Conservation (phyloP, 2,329 filamentous ascomycete species). For the Lachnellula arida region DNA sequence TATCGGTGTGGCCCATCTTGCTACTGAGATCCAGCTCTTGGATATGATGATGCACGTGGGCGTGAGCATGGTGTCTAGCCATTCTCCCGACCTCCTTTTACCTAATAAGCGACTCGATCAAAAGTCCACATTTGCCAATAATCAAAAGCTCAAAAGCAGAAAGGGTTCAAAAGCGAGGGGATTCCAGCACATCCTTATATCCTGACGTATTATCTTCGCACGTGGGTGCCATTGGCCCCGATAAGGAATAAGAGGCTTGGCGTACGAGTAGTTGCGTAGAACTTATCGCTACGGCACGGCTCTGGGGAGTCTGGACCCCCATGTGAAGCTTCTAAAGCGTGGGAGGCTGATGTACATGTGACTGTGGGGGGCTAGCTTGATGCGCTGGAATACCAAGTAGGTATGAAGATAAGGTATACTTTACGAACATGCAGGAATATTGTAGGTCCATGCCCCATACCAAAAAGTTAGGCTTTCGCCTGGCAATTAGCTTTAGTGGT, state of each 20-base stretch:
- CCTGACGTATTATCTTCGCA: slow-evolving; percentile 7
- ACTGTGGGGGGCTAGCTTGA: no score
- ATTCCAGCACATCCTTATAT: slow-evolving; percentile 8
- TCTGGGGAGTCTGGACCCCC: no score
- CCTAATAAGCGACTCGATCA: not conserved
- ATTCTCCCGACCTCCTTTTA: not conserved
- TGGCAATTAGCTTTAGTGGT: no score
- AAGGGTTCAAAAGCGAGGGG: not conserved
- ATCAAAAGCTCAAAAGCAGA: no score
- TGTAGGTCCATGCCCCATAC: no score
- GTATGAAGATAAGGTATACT: no score
- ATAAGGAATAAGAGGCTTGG: not conserved
- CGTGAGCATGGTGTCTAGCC: not conserved
- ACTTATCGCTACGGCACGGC: not conserved
- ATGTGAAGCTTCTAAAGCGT: no score
- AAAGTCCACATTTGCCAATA: not conserved
- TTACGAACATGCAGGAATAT: no score
- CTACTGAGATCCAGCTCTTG: slow-evolving; percentile 43
- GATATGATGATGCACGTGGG: slow-evolving; percentile 23
- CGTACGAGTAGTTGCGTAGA: no score
- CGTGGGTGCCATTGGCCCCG: slow-evolving; percentile 8
- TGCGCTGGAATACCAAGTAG: no score
- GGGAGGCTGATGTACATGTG: no score
- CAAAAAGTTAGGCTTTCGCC: no score
- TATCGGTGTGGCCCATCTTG: slow-evolving; percentile 34